Percentiles rank a stretch among this genome's conserved stretches.
Evolutionary conservation across 2,329 filamentous ascomycete genomes (phyloP).

Genomic region (Neophaeococcomyces mojaviensis): DNA sequence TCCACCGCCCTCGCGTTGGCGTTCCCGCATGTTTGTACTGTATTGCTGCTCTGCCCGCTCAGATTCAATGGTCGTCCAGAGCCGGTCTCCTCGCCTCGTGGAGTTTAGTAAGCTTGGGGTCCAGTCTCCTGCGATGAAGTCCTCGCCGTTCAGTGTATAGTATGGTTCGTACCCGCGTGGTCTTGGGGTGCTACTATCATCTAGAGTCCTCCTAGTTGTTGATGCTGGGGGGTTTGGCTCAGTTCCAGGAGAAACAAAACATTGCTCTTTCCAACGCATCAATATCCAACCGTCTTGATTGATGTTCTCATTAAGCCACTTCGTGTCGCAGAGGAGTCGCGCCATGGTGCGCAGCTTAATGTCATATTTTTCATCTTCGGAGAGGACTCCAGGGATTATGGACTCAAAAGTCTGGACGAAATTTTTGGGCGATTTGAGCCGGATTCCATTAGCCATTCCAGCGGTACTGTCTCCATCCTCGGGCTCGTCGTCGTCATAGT

Average conservation of each 20-base stretch:
- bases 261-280: constrained; percentile 47
- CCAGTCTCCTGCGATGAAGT: no score
- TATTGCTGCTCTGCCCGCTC: no score
- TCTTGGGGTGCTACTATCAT: no score
- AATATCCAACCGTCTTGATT: constrained; percentile 40
- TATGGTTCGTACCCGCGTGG: no score
- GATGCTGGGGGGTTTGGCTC: background rate
- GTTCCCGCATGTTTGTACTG: no score
- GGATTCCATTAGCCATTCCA: no score
- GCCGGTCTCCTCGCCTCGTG: no score
- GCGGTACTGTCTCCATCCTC: background rate
- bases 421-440: background rate
- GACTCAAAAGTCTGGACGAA: background rate
- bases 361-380: constrained; percentile 1
- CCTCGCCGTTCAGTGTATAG: no score
- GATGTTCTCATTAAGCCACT: constrained; percentile 20
- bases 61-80: no score
- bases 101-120: no score
- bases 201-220: no score
- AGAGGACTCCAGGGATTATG: background rate
- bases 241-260: constrained; percentile 31
- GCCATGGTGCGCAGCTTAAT: constrained; percentile 4
- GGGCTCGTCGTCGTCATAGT: constrained; percentile 7
- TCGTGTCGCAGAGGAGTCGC: constrained; percentile 5
- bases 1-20: background rate